Base-by-base conservation (phyloP, 805 yeast genomes). In the Torulaspora quercuum region DNA sequence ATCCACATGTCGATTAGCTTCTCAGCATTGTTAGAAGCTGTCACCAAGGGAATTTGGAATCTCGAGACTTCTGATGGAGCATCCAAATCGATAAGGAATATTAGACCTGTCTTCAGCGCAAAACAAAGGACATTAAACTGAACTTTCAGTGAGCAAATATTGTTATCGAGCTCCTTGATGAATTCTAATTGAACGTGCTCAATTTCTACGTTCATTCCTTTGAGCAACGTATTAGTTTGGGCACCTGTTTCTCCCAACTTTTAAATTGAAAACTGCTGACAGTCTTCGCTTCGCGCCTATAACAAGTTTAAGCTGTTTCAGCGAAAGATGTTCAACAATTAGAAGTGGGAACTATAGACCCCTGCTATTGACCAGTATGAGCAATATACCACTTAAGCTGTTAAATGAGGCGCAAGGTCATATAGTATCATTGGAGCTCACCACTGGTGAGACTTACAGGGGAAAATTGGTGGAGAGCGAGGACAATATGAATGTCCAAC, bases 401-500 rank as follows among this genome's bases (percentile, higher is more conserved):
- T 69, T 90, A 33, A 83, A 78, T 55, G 98, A 89, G 63, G 84
- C 95, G 6, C 83, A 77, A 69, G 96, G 97, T 31, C 97, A 90
- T 56, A 67, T 78, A 3, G 79, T 90, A 6, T 77, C 94, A 1
- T 59, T 90, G 11, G 98, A 90, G 59, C 73, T 90, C 35, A 75
- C 76, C 16, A 78, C 88, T 0, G 97, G 97, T 2, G 89, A 83
- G 45, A 76, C 83, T 0, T 90, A 90, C 56, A 70, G 95, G 23
- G 98, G 98, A 2, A 87, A 82, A 56, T 71, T 90, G 29, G 58
- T 82, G 3, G 95, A 83, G 53, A 80, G 82, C 60, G 96, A 90
- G 63, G 97, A 90, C 53, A 89, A 82, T 60, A 92, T 90, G 97
- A 90, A 90, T 57, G 77, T 90, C 16, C 94, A 89, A 43, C 62